These are phyloP conservation scores for Aspergillus nanangensis DNA, from an alignment of 495 filamentous ascomycete species.

Conservation along the genomic window DNA sequence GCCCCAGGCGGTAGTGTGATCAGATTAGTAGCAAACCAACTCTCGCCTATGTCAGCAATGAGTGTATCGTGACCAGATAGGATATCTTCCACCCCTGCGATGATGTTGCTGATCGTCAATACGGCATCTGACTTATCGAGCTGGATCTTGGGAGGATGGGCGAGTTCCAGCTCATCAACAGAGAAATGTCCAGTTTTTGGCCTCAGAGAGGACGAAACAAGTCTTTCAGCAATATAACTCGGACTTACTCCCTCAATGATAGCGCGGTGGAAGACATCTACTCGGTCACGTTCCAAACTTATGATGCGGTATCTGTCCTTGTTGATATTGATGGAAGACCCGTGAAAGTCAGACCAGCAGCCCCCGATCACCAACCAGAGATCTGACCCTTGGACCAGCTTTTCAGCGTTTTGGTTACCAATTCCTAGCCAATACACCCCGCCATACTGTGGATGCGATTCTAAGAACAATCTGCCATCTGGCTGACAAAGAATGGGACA, in stretches of 20 bases:
- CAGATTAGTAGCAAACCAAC: slow-evolving; percentile 8
- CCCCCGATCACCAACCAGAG: slow-evolving; percentile 10
- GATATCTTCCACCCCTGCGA: not conserved
- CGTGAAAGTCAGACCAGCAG: slow-evolving; percentile 9
- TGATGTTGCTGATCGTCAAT: not conserved
- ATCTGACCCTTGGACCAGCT: slow-evolving; percentile 6
- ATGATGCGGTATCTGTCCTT: slow-evolving; percentile 8
- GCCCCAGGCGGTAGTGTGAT: slow-evolving; percentile 5
- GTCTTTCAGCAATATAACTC: not conserved
- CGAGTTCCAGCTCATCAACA: not conserved
- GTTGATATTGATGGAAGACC: not conserved
- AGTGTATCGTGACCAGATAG: not conserved
- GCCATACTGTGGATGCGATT: slow-evolving; percentile 12
- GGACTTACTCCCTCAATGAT: not conserved
- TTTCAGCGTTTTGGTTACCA: not conserved
- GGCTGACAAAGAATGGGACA: slow-evolving; percentile 15
- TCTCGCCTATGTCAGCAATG: slow-evolving; percentile 9
- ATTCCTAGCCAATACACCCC: slow-evolving; percentile 7
- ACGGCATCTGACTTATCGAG: not conserved
- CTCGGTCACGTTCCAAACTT: not conserved
- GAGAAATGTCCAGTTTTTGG: not conserved
- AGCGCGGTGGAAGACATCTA: not conserved
- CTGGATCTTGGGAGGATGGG: not conserved
- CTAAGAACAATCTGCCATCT: slow-evolving; percentile 7
- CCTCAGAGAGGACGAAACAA: not conserved